Conservation (phyloP, 768 basidiomycete genomes). For the Hygrophoropsis aurantiaca region DNA sequence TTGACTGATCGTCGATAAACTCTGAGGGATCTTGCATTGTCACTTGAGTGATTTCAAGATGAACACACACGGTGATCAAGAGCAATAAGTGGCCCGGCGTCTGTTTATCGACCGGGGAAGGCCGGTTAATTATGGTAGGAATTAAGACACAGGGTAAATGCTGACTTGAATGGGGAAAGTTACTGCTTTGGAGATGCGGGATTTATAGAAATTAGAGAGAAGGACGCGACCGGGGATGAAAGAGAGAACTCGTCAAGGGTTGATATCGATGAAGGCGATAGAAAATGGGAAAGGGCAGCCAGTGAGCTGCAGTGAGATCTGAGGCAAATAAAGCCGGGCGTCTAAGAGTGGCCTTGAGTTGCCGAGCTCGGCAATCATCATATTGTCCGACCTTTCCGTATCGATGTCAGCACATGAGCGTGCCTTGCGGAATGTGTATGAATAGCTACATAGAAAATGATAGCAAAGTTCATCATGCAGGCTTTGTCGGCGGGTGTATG, state of each 20-base stretch:
- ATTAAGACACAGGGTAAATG: slow-evolving; percentile 16
- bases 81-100: slow-evolving; percentile 37
- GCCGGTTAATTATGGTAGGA: slow-evolving; percentile 39
- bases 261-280: slow-evolving; percentile 31
- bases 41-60: slow-evolving; percentile 9
- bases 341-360: slow-evolving; percentile 35
- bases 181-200: slow-evolving; percentile 1
- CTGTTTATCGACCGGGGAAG: slow-evolving; percentile 41
- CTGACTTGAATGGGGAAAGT: background rate
- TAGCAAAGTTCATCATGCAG: too few relatives aligned
- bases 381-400: slow-evolving; percentile 28
- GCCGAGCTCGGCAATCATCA: slow-evolving; percentile 38
- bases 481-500: too few relatives aligned
- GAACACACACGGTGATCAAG: slow-evolving; percentile 33
- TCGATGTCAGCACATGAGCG: too few relatives aligned
- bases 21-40: slow-evolving; percentile 29
- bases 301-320: slow-evolving; percentile 32
- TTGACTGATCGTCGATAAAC: slow-evolving; percentile 27
- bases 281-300: slow-evolving; percentile 27
- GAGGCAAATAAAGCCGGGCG: slow-evolving; percentile 41
- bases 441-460: too few relatives aligned
- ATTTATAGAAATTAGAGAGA: background rate
- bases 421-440: too few relatives aligned
- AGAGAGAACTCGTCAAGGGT: slow-evolving; percentile 10
- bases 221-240: slow-evolving; percentile 6